Percentiles rank a stretch among this genome's conserved stretches.
Conservation (phyloP, 164 flowering plant species). For the Macadamia tetraphylla region DNA sequence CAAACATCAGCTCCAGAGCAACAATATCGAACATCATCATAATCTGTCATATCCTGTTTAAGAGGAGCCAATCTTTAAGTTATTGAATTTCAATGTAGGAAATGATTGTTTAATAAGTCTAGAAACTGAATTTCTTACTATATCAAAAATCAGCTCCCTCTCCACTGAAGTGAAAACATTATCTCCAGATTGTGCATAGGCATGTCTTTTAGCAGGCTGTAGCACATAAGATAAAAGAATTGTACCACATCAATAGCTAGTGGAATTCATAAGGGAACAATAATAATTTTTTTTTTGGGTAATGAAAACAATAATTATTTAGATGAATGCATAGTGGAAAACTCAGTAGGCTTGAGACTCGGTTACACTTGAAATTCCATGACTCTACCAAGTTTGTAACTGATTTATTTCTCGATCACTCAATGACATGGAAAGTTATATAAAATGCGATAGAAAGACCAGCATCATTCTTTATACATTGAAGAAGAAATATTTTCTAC, state of each 20-base stretch:
- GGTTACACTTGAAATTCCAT: neutral
- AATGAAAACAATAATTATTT: neutral
- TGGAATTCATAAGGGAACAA: neutral
- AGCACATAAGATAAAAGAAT: slow-evolving; percentile 5
- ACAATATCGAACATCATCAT: slow-evolving; percentile 96
- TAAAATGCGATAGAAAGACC: neutral
- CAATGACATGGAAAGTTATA: slow-evolving; percentile 1
- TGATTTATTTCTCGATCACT: neutral
- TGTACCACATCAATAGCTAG: no score
- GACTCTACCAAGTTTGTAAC: neutral
- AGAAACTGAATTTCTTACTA: slow-evolving; percentile 48
- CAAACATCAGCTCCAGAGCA: slow-evolving; percentile 98
- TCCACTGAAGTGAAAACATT: slow-evolving; percentile 84
- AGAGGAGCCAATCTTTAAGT: neutral
- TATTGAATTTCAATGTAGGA: neutral
- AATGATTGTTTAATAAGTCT: neutral
- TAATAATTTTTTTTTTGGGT: no score
- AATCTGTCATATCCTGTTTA: slow-evolving; percentile 89
- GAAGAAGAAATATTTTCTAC: neutral
- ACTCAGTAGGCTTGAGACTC: neutral
- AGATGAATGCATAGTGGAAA: neutral
- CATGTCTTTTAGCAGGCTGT: slow-evolving; percentile 90
- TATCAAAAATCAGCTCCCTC: slow-evolving; percentile 92
- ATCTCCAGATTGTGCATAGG: slow-evolving; percentile 74
- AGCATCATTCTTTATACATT: neutral